Evolutionary conservation across 495 filamentous ascomycete genomes (phyloP), one percentile per base, ranked within the genome.

Genomic region (Hypoxylon lienhwacheense): DNA sequence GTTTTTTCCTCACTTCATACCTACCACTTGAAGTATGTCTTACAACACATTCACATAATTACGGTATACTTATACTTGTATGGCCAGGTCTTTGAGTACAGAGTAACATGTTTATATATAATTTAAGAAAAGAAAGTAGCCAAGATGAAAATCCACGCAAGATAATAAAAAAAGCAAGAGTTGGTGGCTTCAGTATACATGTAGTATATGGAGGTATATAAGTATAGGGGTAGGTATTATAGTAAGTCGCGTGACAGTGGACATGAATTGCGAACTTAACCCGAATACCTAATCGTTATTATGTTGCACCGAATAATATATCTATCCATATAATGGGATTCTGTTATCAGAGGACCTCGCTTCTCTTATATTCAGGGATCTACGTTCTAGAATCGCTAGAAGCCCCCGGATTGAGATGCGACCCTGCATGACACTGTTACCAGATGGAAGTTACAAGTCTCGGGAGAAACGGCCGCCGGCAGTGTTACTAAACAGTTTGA

Each of bases 341-440:
- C 11, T 12, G 25, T 29, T 16, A 7, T 45, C 39, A 3, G 17
- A 14, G n/a, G 21, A 20, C 22, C 19, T 53, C 48, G 7, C 42
- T 32, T 59, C 43, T 36, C 25, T 31, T 48, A 16, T 46, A 33
- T 41, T 16, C 24, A 37, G 44, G 46, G 36, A 40, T 40, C 36
- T 40, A 10, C 36, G 7, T 37, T 37, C 8, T 53, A 43, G 53
- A 52, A 39, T 51, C 52, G 50, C 51, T 61, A 55, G 57, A 54
- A 61, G 40, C 29, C 44, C 19, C 19, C n/a, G n/a, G 39, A 34
- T 24, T 44, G 28, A 50, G 50, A 44, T 55, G 50, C 45, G 57
- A 61, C 57, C 51, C 57, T 61, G 57, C 57, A 61, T 53, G 21
- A 46, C 19, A 53, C 20, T 40, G 21, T 26, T 8, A 4, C 4